These are phyloP conservation scores for Cryphonectria carpinicola DNA, from an alignment of 2,329 filamentous ascomycete genomes.

Conservation along the genomic window DNA sequence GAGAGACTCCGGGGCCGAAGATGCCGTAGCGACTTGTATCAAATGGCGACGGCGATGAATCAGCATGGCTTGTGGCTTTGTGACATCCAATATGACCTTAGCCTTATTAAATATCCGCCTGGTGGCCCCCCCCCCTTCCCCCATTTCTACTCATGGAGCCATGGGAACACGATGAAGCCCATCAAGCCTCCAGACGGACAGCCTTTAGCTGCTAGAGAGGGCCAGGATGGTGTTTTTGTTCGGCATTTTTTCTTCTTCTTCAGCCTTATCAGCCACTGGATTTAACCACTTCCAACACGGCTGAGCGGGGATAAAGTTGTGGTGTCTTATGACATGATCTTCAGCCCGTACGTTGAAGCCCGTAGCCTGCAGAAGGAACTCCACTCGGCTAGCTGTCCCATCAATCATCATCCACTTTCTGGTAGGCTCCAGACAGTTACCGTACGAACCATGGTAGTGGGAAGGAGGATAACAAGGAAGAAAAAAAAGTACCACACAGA, in stretches of 20 bases:
- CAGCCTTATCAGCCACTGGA: constrained; percentile 11
- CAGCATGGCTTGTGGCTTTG: constrained; percentile 11
- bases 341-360: constrained; percentile 21
- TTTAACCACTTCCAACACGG: not conserved
- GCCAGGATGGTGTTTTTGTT: not conserved
- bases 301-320: not conserved
- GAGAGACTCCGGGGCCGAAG: constrained; percentile 16
- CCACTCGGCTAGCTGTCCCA: not conserved
- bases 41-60: not conserved
- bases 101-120: not conserved
- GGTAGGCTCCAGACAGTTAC: not conserved
- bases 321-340: constrained; percentile 7
- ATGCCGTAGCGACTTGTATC: constrained; percentile 15
- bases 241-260: not conserved
- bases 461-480: not conserved
- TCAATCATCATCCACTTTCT: constrained; percentile 1
- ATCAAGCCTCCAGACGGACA: not conserved
- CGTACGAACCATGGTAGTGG: not conserved
- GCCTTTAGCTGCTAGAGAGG: not conserved
- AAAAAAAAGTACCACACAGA: not conserved
- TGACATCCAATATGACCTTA: not conserved
- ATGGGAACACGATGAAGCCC: not conserved
- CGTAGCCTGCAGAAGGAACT: constrained; percentile 6
- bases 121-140: not conserved
- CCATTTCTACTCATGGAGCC: not conserved